Evolutionary conservation across 163 green algal genomes (phyloP), one percentile per base, ranked within the genome.

Genomic region (Scenedesmus sp.): DNA sequence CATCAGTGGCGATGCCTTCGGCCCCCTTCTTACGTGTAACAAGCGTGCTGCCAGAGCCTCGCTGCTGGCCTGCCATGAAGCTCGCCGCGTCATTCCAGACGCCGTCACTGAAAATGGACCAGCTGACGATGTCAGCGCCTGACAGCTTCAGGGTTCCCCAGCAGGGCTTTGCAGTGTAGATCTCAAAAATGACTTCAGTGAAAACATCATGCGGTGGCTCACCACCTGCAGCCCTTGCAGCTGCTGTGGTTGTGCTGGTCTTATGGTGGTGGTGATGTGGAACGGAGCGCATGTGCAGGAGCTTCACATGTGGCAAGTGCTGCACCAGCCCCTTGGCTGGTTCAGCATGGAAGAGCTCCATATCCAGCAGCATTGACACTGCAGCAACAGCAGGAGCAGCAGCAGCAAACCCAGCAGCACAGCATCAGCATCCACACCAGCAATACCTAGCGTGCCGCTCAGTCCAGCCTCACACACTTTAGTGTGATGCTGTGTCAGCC

Each of bases 81-180:
- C 6, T 44, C 3, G 10, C 76, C 20, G 78, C 78, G 33, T 91
- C 78, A 35, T 35, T 68, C 87, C 76, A 91, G 30, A 42, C 49
- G 1, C 42, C 87, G 40, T n/a, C 70, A 24, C 26, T 51, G 10
- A 73, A 30, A 10, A 91, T 73, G 4, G 87, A 86, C 87, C 87
- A 86, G 78, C 87, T 81, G 30, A 61, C 72, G 9, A 90, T 53
- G 20, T 59, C 46, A 10, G 40, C 65, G 12, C 72, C 76, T 68
- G 46, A 51, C 18, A 91, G 37, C 87, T 81, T 91, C 5, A 91
- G 42, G 16, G 87, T 87, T 30, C 51, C 87, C 87, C 87, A 91
- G 46, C 87, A 91, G 15, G 87, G 87, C 40, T 80, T 81, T 10
- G 30, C 53, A 42, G 51, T 86, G 30, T 73, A 86, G 2, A 91